Evolutionary conservation across 257 asterid genomes (phyloP), one percentile per base, ranked within the genome.

Genomic region (Linaria vulgaris): DNA sequence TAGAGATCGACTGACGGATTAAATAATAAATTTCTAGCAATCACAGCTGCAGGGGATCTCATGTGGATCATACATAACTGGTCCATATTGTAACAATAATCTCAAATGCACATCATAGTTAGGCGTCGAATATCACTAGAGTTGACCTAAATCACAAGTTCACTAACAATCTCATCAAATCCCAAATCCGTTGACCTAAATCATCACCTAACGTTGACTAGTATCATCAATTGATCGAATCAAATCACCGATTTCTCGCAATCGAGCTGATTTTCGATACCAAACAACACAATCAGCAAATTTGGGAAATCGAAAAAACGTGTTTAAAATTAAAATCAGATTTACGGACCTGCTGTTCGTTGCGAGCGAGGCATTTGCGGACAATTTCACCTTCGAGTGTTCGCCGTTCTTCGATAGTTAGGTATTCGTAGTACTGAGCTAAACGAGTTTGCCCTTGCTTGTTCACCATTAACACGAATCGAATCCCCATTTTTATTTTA

Each of bases 311-410:
- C 17, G 4, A 44, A 3, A 27, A n/a, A n/a, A n/a, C n/a, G n/a
- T n/a, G n/a, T n/a, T n/a, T 27, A 3, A 12, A 12, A 3, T 43
- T 3, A 1, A n/a, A 69, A 20, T 24, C 17, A 17, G 39, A 20
- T 43, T 43, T 17, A 12, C 24, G 23, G 46, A 88, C 97, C 97
- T 88, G 97, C 47, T 84, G 94, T 58, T 88, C 95, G 63, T 66
- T 86, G 77, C 99, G 97, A 51, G 96, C 87, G 66, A 92, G 99
- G 82, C 98, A 92, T 75, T 92, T 92, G 65, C 98, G 95, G 25
- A 92, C 97, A 61, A 92, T 92, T 85, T 92, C 99, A 27, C 97
- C 99, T 76, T 92, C 99, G 68, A 92, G 97, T 39, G 99, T 88
- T 37, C 97, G 97, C 30, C 99, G 85, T 78, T 92, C 95, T 74